A percentile compares a stretch with the other conserved stretches of the same genome.
Conservation (phyloP, 2,329 filamentous ascomycete species). For the Pseudogymnoascus sp. region DNA sequence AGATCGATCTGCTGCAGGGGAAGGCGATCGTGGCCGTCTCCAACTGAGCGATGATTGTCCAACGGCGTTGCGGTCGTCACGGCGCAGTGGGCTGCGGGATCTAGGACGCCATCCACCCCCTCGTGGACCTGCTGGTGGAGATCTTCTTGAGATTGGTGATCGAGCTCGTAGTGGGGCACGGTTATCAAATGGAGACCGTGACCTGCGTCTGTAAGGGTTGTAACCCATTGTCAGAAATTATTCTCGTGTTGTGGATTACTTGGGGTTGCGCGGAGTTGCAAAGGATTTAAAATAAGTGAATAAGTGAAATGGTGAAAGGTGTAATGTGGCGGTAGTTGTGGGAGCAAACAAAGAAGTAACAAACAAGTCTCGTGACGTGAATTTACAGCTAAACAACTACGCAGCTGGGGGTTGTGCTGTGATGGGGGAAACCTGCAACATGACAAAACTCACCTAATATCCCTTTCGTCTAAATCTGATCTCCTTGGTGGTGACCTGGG, state of each 20-base stretch:
- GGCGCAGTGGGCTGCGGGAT: conserved; percentile 46
- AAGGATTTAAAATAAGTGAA: not conserved
- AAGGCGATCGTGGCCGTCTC: conserved; percentile 32
- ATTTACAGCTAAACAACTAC: not conserved
- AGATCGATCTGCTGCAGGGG: conserved; percentile 40
- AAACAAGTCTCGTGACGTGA: conserved; percentile 3
- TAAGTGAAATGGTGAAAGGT: not conserved
- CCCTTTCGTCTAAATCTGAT: conserved; percentile 23
- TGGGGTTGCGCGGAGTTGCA: not conserved
- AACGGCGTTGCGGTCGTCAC: conserved; percentile 37
- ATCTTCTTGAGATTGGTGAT: conserved; percentile 27
- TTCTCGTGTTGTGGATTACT: not conserved
- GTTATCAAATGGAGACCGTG: conserved; percentile 30
- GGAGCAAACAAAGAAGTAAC: not conserved
- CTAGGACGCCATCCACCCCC: conserved; percentile 28
- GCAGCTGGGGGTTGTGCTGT: not conserved
- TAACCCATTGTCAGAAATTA: conserved; percentile 11
- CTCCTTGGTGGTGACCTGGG: conserved; percentile 26
- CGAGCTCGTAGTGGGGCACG: conserved; percentile 23
- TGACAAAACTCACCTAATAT: conserved; percentile 12
- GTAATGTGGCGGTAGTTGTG: not conserved
- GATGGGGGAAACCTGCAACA: not conserved
- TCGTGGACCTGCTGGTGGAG: conserved; percentile 30
- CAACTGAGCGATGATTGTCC: conserved; percentile 39
- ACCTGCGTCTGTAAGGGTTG: conserved; percentile 24